phyloP scores from a whole-genome alignment of 2,329 filamentous ascomycete genomes.

The Fusarium continuum region DNA sequence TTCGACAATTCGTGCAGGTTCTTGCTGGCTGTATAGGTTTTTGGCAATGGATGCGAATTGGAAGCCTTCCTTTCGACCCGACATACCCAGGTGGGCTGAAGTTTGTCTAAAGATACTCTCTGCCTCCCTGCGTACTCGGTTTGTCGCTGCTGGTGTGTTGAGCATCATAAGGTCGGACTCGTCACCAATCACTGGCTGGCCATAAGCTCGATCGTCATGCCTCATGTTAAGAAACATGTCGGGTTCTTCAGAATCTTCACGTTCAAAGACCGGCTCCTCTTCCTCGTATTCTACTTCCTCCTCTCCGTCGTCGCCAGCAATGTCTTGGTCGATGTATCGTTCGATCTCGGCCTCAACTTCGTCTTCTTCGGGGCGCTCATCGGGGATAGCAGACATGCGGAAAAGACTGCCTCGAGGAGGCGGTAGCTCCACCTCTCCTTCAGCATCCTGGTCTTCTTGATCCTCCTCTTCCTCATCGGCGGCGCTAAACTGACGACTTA shows the following conservation, averaged over 20 bases:
- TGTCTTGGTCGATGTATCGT: slow-evolving; percentile 49
- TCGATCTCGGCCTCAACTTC: slow-evolving; percentile 51
- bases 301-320: slow-evolving; percentile 50
- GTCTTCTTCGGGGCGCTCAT: slow-evolving; percentile 34
- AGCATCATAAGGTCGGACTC: slow-evolving; percentile 65
- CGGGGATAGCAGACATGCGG: slow-evolving; percentile 36
- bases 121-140: slow-evolving; percentile 63
- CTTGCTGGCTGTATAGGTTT: slow-evolving; percentile 67
- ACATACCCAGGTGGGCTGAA: slow-evolving; percentile 54
- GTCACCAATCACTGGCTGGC: slow-evolving; percentile 53
- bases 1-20: slow-evolving; percentile 71
- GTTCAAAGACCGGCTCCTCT: slow-evolving; percentile 52
- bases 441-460: slow-evolving; percentile 46
- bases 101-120: slow-evolving; percentile 65
- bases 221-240: slow-evolving; percentile 63
- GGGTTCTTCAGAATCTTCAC: slow-evolving; percentile 53
- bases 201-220: slow-evolving; percentile 52
- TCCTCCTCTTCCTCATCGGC: slow-evolving; percentile 45
- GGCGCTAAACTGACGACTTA: slow-evolving; percentile 56
- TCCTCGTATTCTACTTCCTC: slow-evolving; percentile 53
- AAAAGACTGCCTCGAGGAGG: slow-evolving; percentile 48
- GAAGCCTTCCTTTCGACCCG: slow-evolving; percentile 62
- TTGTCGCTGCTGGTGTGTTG: slow-evolving; percentile 63
- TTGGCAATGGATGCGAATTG: slow-evolving; percentile 77
- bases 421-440: slow-evolving; percentile 49